Percentiles rank a stretch among this genome's conserved stretches.
phyloP scores from a whole-genome alignment of 768 basidiomycete genomes.

The Amanita jacksonii region DNA sequence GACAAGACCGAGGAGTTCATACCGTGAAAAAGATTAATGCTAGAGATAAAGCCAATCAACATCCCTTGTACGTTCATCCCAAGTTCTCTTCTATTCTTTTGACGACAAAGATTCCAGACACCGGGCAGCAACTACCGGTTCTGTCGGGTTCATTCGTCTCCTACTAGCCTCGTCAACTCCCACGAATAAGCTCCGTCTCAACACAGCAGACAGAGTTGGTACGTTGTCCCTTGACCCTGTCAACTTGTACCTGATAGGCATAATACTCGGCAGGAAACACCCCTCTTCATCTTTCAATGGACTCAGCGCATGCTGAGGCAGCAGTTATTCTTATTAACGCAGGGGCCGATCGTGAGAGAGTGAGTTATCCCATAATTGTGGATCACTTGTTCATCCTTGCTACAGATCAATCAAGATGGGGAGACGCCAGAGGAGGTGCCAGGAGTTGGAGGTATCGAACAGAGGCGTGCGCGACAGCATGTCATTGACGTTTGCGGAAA shows the following conservation, averaged over 20 bases:
- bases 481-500: slow-evolving; percentile 67
- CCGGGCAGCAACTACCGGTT: slow-evolving; percentile 93
- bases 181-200: slow-evolving; percentile 69
- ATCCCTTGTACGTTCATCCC: slow-evolving; percentile 58
- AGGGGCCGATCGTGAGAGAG: slow-evolving; percentile 85
- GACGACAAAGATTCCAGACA: slow-evolving; percentile 43
- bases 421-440: slow-evolving; percentile 82
- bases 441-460: slow-evolving; percentile 87
- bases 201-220: slow-evolving; percentile 79
- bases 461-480: slow-evolving; percentile 69
- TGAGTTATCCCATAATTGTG: slow-evolving; percentile 30
- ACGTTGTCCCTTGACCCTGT: slow-evolving; percentile 15
- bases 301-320: slow-evolving; percentile 87
- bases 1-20: slow-evolving; percentile 22
- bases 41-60: slow-evolving; percentile 87
- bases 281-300: slow-evolving; percentile 94
- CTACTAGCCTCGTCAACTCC: slow-evolving; percentile 80
- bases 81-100: slow-evolving; percentile 14
- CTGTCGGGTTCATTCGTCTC: slow-evolving; percentile 78
- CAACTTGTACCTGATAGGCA: neutral
- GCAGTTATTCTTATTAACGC: slow-evolving; percentile 90
- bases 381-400: slow-evolving; percentile 12
- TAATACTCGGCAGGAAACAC: slow-evolving; percentile 72
- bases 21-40: slow-evolving; percentile 72
- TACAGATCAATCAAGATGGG: slow-evolving; percentile 73